Base-by-base conservation (phyloP, 352 stramenopile genomes). In the Phytophthora rubi region DNA sequence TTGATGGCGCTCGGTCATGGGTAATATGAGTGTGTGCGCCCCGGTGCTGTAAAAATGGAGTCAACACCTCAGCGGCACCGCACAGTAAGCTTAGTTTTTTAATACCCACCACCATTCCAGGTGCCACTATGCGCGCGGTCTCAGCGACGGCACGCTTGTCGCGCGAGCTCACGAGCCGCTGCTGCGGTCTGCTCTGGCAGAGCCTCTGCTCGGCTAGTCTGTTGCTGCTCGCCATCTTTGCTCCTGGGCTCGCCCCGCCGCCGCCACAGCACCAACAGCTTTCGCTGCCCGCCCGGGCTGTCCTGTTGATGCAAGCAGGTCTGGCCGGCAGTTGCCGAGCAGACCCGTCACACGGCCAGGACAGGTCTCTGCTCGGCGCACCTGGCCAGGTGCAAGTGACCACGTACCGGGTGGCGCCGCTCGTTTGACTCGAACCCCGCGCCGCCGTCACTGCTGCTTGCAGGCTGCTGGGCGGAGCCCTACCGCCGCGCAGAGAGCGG, bases 401-500 rank as follows among this genome's bases (percentile, higher is more conserved):
- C 57, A 33, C 33, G 39, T 47, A 3, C 23, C 23, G 23, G 23
- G 23, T 26, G 23, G 23, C 23, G 39, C 39, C 15, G 39, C 10
- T 56, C 21, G 55, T 45, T 70, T 60, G 63, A 66, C 63, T 65
- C 48, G 63, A 59, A 65, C 32, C 33, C 9, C 33, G 33, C 8
- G 33, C 33, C 33, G 33, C 9, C 33, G 33, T 39, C 33, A 12
- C 33, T 3, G 33, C 3, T 39, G 33, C 8, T 21, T 35, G 30
- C 30, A 5, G 30, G 33, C 33, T 39, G 33, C 33, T 42, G 48
- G n/a, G 28, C 54, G 23, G 32, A 65, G 47, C 47, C 54, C 54
- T 56, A 53, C 35, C 33, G 49, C 32, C 39, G 64, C 28, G 26
- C 42, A 72, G 59, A 72, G 65, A 72, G 65, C 65, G 65, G 65